These are phyloP conservation scores for Fusarium pilosicola DNA, from an alignment of 2,329 filamentous ascomycete species.

Conservation along the genomic window DNA sequence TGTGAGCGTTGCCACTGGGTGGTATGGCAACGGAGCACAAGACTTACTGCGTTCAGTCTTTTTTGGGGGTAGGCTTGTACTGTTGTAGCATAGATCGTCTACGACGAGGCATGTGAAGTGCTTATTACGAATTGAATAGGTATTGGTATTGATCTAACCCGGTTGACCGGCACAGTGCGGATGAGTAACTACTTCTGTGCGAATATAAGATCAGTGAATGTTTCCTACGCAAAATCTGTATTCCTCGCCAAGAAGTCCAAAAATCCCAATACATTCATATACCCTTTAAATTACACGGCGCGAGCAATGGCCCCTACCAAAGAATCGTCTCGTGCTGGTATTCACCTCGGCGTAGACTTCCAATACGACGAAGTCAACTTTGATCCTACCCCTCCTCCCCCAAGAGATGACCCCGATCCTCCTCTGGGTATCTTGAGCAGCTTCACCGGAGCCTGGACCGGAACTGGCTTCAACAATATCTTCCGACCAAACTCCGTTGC, in stretches of 20 bases:
- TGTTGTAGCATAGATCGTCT: background rate
- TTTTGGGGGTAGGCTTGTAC: rapidly evolving
- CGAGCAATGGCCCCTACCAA: background rate
- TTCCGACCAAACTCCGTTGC: background rate
- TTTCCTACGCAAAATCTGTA: background rate
- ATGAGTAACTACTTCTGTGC: rapidly evolving
- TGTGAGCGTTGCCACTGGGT: background rate
- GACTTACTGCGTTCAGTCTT: background rate
- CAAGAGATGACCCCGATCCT: background rate
- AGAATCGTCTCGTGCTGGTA: background rate
- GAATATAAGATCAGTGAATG: background rate
- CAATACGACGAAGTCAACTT: conserved; percentile 11
- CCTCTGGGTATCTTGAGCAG: background rate
- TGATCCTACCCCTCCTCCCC: background rate
- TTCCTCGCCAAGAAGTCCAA: background rate
- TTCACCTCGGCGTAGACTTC: background rate
- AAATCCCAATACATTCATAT: no score
- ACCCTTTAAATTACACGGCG: background rate
- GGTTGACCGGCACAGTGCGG: no score
- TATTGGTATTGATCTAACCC: background rate
- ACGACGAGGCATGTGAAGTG: background rate
- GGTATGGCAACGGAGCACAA: background rate
- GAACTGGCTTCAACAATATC: conserved; percentile 12
- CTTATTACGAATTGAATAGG: background rate
- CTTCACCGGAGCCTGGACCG: background rate